These are phyloP conservation scores for Scedosporium apiospermum DNA, from an alignment of 2,329 filamentous ascomycete species.

Conservation along the genomic window DNA sequence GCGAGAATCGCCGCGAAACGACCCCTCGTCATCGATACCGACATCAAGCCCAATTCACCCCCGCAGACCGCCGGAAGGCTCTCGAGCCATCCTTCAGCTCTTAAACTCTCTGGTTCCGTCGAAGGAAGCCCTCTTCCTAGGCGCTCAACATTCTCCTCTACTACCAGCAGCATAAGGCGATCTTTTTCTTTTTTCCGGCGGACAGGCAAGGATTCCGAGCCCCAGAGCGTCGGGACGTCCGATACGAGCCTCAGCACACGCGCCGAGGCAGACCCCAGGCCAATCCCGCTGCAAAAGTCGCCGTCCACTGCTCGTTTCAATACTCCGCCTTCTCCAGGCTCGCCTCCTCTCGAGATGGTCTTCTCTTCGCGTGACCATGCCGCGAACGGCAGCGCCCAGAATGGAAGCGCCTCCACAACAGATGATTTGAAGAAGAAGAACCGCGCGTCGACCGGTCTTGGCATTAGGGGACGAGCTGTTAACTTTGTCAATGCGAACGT, in stretches of 20 bases:
- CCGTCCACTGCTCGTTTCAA: conserved; percentile 36
- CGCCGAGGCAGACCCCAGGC: conserved; percentile 7
- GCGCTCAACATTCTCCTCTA: conserved; percentile 2
- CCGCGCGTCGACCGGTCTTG: conserved; percentile 40
- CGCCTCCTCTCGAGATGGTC: conserved; percentile 30
- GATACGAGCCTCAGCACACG: conserved; percentile 1
- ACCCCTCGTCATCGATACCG: conserved; percentile 1
- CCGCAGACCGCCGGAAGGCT: neutral
- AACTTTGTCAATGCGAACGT: conserved; percentile 31
- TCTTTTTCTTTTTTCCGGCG: conserved; percentile 5
- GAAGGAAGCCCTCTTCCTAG: neutral
- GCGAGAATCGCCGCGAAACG: neutral
- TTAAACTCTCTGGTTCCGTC: neutral
- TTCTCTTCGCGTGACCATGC: conserved; percentile 15
- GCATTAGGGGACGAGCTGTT: conserved; percentile 35
- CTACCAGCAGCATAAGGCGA: neutral
- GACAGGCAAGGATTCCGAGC: neutral
- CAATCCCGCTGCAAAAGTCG: conserved; percentile 34
- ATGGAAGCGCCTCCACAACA: conserved; percentile 24
- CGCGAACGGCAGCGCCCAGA: conserved; percentile 15
- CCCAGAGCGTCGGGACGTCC: neutral
- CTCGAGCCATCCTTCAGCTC: neutral
- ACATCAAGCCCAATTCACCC: neutral
- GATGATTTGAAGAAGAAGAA: conserved; percentile 41
- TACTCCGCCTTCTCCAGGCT: conserved; percentile 40